Evolutionary conservation across 208 protist species (phyloP), one percentile per base, ranked within the genome.

Genomic region (Wallacemonas rigidus): DNA sequence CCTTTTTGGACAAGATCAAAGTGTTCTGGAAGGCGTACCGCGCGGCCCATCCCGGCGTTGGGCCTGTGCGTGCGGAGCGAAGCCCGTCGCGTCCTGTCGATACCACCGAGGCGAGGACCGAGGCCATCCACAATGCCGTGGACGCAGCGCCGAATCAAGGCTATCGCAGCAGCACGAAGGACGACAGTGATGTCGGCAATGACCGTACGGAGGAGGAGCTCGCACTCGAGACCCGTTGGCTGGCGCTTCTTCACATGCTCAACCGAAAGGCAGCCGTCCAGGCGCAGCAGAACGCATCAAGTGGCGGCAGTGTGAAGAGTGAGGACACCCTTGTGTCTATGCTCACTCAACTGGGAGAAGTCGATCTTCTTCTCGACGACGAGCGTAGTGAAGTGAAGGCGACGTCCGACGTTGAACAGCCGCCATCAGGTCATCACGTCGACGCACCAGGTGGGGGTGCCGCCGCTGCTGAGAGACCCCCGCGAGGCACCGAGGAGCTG

Each of bases 1-100:
- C 69, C 64, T 82, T 84, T 54, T 74, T 82, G 15, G 47, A 81
- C 51, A 72, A 72, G 55, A 77, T 88, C 72, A 80, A 85, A 50
- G 35, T 40, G 45, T 84, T 80, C 44, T 85, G 86, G 82, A 69
- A 69, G 56, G 48, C 40, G 62, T 84, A 84, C 70, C 63, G 72
- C 15, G 64, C 64, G 7, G n/a, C 4, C 7, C 64, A 69, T 36
- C 64, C 64, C 35, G 9, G 41, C 7, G 50, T 69, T 8, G 60
- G 8, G 26, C 60, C 60, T 4, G 9, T 65, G 5, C 60, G 60
- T 12, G 12, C 7, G 12, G 60, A 65, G 12, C 9, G 4, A 6
- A 50, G 60, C 60, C 38, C 60, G 6, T 35, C 67, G 5, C 4
- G 51, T 39, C 12, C 62, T 26, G 26, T 26, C 26, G 26, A 26